Evolutionary conservation across 2,329 filamentous ascomycete species (phyloP), one percentile per base, ranked within the genome.

Genomic region (Aspergillus ochraceus): DNA sequence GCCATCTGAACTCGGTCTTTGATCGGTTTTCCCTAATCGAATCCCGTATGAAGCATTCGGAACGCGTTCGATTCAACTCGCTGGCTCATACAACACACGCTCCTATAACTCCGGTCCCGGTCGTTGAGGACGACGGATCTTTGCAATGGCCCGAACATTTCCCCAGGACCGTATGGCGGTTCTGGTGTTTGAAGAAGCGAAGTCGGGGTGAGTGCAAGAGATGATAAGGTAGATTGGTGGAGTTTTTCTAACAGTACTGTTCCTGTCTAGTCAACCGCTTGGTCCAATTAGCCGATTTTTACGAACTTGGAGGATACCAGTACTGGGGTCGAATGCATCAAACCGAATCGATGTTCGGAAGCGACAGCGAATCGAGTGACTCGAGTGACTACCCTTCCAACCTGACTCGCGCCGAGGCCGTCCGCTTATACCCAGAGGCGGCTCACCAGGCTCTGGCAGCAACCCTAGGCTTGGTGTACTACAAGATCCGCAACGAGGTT

Each of bases 141-240:
- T 59, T 77, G 19, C 66, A 67, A 49, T 77, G 69, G 67, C 76
- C 76, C 4, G 63, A 73, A 32, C 76, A 74, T 54, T 77, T 78
- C 49, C 76, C 76, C 20, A 62, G 68, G 30, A 76, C 74, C 1
- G 74, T 78, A 8, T 77, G 75, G 75, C 70, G 74, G 49, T 78
- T 78, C 58, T 78, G 76, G 76, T 76, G 74, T 60, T 64, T 78
- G 55, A 77, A 77, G 67, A 76, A 76, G 65, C 68, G 71, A 64
- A 77, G 71, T 63, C 65, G 74, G 64, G 62, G 76, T 78, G 65
- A 76, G 76, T 69, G 47, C 24, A 29, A 10, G 26, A 12, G 45
- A 42, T 45, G 29, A 42, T 42, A n/a, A 60, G 22, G 54, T 58
- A 50, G 57, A 60, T 49, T 52, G 4, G 10, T 47, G 20, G 50